These are phyloP conservation scores for Linnemannia elongata DNA, from an alignment of 192 early-diverging fungal genomes.

Conservation along the genomic window DNA sequence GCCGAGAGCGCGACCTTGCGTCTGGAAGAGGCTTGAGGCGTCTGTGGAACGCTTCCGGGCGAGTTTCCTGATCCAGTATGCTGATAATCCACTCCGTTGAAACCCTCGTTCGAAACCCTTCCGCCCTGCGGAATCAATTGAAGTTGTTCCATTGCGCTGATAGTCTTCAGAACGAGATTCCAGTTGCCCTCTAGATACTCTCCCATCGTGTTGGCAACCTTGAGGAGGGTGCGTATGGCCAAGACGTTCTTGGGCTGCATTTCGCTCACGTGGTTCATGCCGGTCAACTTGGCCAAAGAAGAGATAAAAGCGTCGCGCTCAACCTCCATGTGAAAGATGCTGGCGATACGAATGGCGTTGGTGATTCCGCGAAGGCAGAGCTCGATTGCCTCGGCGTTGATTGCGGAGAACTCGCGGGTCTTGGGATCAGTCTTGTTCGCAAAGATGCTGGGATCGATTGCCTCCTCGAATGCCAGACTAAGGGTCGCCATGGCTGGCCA, in stretches of 20 bases:
- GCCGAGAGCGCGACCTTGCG: conserved; percentile 55
- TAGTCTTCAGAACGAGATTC: conserved; percentile 86
- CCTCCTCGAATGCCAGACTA: conserved; percentile 87
- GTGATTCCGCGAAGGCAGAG: conserved; percentile 86
- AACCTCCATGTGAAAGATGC: conserved; percentile 89
- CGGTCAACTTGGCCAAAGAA: conserved; percentile 88
- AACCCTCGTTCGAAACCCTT: conserved; percentile 55
- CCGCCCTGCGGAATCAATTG: conserved; percentile 78
- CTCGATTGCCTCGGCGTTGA: conserved; percentile 71
- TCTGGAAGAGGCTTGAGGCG: conserved; percentile 32
- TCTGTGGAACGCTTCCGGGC: conserved; percentile 20
- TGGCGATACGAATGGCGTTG: conserved; percentile 81
- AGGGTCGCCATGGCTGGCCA: conserved; percentile 87
- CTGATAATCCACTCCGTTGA: conserved; percentile 61
- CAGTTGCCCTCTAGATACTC: conserved; percentile 76
- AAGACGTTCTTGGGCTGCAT: conserved; percentile 92
- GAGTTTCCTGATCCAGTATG: conserved; percentile 23
- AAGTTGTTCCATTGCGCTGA: conserved; percentile 89
- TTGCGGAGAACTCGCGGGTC: conserved; percentile 55
- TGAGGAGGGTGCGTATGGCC: conserved; percentile 88
- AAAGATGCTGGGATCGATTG: conserved; percentile 70
- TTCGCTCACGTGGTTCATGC: conserved; percentile 84
- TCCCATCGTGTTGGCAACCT: conserved; percentile 76
- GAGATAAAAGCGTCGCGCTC: conserved; percentile 94
- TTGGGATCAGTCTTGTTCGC: conserved; percentile 47